Conservation (phyloP, 129 eudicot species). For the Helianthus tuberosus region DNA sequence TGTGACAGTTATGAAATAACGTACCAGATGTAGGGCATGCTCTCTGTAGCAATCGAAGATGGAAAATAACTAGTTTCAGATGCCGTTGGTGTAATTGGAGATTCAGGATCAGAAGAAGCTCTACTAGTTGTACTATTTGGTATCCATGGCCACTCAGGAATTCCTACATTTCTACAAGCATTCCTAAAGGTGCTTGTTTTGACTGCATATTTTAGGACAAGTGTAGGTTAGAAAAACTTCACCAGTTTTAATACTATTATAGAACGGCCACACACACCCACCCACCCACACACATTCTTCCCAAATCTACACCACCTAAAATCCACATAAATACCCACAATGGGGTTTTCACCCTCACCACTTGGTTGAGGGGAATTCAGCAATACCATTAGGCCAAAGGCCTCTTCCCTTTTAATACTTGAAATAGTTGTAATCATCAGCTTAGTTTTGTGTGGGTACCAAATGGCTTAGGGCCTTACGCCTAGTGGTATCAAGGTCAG, state of each 20-base stretch:
- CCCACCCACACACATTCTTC: background rate
- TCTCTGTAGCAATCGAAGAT: background rate
- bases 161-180: background rate
- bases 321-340: too few relatives aligned
- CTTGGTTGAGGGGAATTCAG: too few relatives aligned
- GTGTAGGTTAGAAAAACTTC: conserved; percentile 1
- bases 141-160: background rate
- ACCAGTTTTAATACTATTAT: background rate
- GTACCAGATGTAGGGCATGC: background rate
- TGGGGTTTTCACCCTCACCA: too few relatives aligned
- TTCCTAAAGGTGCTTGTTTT: background rate
- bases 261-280: background rate
- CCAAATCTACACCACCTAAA: background rate
- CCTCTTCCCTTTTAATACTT: too few relatives aligned
- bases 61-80: background rate
- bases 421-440: background rate
- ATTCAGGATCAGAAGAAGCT: background rate
- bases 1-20: background rate
- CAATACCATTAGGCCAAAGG: too few relatives aligned
- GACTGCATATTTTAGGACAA: background rate
- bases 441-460: too few relatives aligned
- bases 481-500: too few relatives aligned
- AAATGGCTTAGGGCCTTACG: too few relatives aligned
- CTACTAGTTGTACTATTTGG: background rate
- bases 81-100: background rate